Evolutionary conservation across 2,329 filamentous ascomycete genomes (phyloP).

Genomic region (Akanthomyces muscarius): DNA sequence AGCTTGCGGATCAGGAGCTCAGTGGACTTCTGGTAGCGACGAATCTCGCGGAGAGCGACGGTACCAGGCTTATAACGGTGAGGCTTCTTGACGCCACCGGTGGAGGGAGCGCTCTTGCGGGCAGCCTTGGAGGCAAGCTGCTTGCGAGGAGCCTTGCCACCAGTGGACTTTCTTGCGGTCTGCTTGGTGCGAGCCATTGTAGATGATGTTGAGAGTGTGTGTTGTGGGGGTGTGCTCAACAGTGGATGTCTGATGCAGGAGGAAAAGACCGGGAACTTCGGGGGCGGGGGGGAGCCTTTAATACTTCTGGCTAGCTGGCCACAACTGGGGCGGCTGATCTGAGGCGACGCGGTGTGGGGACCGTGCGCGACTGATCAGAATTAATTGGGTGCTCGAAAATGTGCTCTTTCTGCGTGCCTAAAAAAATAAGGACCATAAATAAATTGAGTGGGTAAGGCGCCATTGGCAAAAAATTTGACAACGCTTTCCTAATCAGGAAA

Average conservation of each 20-base stretch:
- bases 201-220: slow-evolving; percentile 31
- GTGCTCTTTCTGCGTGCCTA: slow-evolving; percentile 11
- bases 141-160: slow-evolving; percentile 81
- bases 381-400: slow-evolving; percentile 16
- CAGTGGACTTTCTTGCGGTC: slow-evolving; percentile 71
- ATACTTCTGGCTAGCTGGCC: slow-evolving; percentile 33
- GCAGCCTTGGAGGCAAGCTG: slow-evolving; percentile 99
- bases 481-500: slow-evolving; percentile 16
- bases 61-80: slow-evolving; percentile 88
- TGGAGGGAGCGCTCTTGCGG: slow-evolving; percentile 95
- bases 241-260: slow-evolving; percentile 41
- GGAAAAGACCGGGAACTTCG: slow-evolving; percentile 33
- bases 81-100: slow-evolving; percentile 96
- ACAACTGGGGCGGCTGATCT: slow-evolving; percentile 37
- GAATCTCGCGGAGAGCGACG: slow-evolving; percentile 96
- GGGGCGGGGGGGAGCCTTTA: slow-evolving; percentile 44
- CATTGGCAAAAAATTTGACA: slow-evolving; percentile 4
- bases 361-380: slow-evolving; percentile 14
- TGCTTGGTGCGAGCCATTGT: slow-evolving; percentile 64
- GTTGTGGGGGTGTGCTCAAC: slow-evolving; percentile 29
- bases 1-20: slow-evolving; percentile 96
- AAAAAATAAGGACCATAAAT: slow-evolving; percentile 8
- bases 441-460: neutral
- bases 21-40: slow-evolving; percentile 96
- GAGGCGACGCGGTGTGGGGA: slow-evolving; percentile 20